Percentiles rank a stretch among this genome's conserved stretches.
Conservation (phyloP, 257 asterid genomes). For the Plantago major region DNA sequence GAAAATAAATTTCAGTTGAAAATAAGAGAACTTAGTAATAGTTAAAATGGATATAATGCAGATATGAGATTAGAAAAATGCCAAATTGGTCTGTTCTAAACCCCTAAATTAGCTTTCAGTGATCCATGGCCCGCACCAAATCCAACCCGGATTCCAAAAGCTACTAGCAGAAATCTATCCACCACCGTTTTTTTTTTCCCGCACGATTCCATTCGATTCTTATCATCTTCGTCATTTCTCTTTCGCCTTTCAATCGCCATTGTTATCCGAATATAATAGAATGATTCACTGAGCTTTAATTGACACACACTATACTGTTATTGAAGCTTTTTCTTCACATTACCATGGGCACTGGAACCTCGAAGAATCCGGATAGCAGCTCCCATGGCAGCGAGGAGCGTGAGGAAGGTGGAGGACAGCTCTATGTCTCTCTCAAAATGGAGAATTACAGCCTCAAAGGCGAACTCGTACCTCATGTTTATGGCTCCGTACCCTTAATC, state of each 20-base stretch:
- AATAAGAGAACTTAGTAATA: too few species aligned
- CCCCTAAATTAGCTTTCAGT: constrained; percentile 5
- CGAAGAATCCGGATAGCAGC: constrained; percentile 57
- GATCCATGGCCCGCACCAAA: constrained; percentile 9
- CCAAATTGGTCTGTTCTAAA: not conserved
- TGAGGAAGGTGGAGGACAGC: constrained; percentile 84
- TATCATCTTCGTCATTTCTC: not conserved
- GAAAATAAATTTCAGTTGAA: too few species aligned
- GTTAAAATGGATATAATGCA: too few species aligned
- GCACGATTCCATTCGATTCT: constrained; percentile 6
- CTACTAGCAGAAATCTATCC: not conserved
- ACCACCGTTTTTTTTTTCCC: not conserved
- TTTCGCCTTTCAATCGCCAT: constrained; percentile 12
- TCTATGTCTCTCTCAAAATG: constrained; percentile 91
- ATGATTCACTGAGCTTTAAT: not conserved
- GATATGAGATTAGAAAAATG: not conserved
- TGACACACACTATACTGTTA: not conserved
- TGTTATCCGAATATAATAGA: not conserved
- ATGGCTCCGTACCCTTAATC: constrained; percentile 85
- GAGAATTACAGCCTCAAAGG: constrained; percentile 63
- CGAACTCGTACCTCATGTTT: constrained; percentile 84
- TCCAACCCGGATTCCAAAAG: constrained; percentile 8
- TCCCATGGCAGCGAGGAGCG: constrained; percentile 58
- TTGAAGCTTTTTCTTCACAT: too few species aligned
- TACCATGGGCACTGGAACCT: constrained; percentile 70